phyloP scores from a whole-genome alignment of 306 rosid species.

The Trifolium subterraneum region DNA sequence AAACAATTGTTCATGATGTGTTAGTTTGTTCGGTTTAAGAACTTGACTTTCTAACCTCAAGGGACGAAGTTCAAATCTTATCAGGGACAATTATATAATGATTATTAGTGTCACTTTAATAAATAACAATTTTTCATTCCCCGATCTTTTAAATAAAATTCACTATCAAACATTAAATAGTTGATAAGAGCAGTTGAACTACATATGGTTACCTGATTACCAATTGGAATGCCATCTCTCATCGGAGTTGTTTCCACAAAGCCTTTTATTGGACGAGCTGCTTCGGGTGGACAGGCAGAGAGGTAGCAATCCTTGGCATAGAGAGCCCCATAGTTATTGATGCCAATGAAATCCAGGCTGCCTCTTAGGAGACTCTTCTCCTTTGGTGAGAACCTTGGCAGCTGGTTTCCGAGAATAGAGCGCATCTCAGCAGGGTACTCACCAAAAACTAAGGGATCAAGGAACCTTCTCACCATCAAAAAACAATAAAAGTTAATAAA shows the following conservation, averaged over 20 bases:
- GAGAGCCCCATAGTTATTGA: constrained; percentile 62
- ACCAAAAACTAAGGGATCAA: constrained; percentile 64
- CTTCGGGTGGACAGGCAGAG: constrained; percentile 46
- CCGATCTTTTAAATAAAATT: neutral
- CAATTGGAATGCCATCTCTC: constrained; percentile 68
- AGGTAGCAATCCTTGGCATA: constrained; percentile 62
- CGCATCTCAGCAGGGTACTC: constrained; percentile 71
- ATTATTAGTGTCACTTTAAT: neutral
- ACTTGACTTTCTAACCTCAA: neutral
- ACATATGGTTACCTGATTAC: constrained; percentile 50
- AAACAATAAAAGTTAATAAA: neutral
- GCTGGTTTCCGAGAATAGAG: constrained; percentile 48
- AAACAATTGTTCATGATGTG: neutral
- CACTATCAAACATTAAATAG: neutral
- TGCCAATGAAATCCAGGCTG: constrained; percentile 64
- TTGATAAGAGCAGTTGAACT: neutral
- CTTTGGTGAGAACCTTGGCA: constrained; percentile 54
- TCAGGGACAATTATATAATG: neutral
- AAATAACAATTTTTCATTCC: neutral
- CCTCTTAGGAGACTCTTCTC: constrained; percentile 57
- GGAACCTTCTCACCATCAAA: constrained; percentile 43
- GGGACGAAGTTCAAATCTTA: neutral
- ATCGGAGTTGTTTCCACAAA: constrained; percentile 42
- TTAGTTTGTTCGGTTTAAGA: neutral
- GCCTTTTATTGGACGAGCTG: constrained; percentile 55